phyloP scores from a whole-genome alignment of 169 alveolate genomes.

The Cryptosporidium baileyi region DNA sequence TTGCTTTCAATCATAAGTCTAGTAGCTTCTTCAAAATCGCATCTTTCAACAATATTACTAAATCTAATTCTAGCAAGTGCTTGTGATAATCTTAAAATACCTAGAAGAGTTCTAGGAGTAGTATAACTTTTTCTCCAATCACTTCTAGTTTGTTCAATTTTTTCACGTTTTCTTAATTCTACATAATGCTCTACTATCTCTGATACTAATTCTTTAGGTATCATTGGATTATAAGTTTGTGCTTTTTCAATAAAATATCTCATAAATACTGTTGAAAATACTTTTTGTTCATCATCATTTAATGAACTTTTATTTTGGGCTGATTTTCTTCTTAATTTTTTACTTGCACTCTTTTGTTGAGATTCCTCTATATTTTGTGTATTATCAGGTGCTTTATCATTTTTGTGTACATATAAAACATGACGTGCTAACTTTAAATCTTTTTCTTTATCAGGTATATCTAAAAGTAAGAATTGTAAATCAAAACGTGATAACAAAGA shows the following conservation, averaged over 20 bases:
- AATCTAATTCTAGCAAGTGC: conserved; percentile 92
- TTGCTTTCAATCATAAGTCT: conserved; percentile 90
- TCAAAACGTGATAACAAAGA: conserved; percentile 96
- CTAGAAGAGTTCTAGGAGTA: conserved; percentile 96
- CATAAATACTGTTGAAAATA: conserved; percentile 79
- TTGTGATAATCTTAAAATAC: conserved; percentile 92
- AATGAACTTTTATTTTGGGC: background rate
- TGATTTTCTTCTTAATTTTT: conserved; percentile 3
- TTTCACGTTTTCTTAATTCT: conserved; percentile 79
- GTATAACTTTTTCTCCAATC: conserved; percentile 89
- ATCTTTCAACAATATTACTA: conserved; percentile 86
- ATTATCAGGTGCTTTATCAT: conserved; percentile 71
- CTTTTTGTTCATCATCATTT: conserved; percentile 17
- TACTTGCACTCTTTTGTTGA: background rate
- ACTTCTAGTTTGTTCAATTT: conserved; percentile 77
- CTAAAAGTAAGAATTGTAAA: conserved; percentile 87
- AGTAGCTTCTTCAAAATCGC: conserved; percentile 95
- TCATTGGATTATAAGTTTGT: conserved; percentile 82
- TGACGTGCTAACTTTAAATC: conserved; percentile 91
- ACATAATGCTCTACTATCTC: conserved; percentile 83
- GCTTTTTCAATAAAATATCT: conserved; percentile 90
- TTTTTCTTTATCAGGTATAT: conserved; percentile 84
- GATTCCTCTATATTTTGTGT: background rate
- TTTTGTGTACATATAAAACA: conserved; percentile 89
- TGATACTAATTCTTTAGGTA: conserved; percentile 83